phyloP scores from a whole-genome alignment of 2,329 filamentous ascomycete genomes.

The Aotearoamyces nothofagi region DNA sequence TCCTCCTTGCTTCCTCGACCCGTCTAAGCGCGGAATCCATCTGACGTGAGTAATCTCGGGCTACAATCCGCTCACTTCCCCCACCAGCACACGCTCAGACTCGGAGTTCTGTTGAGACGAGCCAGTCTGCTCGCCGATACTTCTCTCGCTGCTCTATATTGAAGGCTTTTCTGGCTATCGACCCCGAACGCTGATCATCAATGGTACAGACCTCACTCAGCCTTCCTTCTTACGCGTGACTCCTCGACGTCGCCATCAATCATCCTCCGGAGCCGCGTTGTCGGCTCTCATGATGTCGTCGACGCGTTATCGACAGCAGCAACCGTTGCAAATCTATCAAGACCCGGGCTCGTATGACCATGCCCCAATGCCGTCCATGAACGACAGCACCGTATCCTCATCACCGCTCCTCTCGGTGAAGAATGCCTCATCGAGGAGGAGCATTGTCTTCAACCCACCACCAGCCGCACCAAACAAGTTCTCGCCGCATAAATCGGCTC shows the following conservation, averaged over 20 bases:
- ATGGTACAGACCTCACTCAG: no score
- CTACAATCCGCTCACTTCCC: no score
- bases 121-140: no score
- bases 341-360: conserved; percentile 30
- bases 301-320: conserved; percentile 34
- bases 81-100: no score
- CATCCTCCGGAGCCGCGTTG: conserved; percentile 8
- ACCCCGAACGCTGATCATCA: no score
- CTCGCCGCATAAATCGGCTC: conserved; percentile 54
- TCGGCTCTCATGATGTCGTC: conserved; percentile 27
- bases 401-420: conserved; percentile 26
- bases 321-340: conserved; percentile 41
- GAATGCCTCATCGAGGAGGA: conserved; percentile 30
- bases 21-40: no score
- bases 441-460: conserved; percentile 52
- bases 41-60: no score
- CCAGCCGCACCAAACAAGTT: conserved; percentile 32
- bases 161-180: no score
- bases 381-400: conserved; percentile 7
- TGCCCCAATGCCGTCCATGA: conserved; percentile 16
- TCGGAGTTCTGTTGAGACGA: no score
- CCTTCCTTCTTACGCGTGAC: background rate
- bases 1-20: no score
- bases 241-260: background rate
- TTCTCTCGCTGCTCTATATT: no score